Conservation (phyloP, 1,284 basidiomycete species). For the Omphalotus olearius region DNA sequence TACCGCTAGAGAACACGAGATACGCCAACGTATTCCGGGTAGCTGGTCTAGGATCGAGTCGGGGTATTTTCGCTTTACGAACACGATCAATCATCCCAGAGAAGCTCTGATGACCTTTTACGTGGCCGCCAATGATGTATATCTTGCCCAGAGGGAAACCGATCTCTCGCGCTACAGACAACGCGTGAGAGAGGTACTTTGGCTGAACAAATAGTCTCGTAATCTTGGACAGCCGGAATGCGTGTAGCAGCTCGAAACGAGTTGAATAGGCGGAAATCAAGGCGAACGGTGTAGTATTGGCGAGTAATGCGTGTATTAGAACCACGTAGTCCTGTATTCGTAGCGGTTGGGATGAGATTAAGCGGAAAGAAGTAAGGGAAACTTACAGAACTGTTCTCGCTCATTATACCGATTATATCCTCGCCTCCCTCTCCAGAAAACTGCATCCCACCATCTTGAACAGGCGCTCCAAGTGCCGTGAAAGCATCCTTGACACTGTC, state of each 20-base stretch:
- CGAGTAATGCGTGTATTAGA: slow-evolving; percentile 52
- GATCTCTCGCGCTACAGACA: slow-evolving; percentile 44
- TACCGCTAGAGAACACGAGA: slow-evolving; percentile 74
- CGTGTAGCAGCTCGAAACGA: slow-evolving; percentile 59
- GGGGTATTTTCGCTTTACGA: slow-evolving; percentile 32
- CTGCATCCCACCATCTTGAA: slow-evolving; percentile 50
- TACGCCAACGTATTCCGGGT: slow-evolving; percentile 61
- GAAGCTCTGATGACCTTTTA: slow-evolving; percentile 11
- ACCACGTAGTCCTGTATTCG: slow-evolving; percentile 54
- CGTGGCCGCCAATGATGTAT: slow-evolving; percentile 10
- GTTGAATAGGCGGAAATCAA: slow-evolving; percentile 65
- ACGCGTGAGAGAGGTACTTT: slow-evolving; percentile 42
- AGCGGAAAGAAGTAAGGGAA: not conserved
- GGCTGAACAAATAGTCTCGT: slow-evolving; percentile 63
- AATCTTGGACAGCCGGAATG: slow-evolving; percentile 46
- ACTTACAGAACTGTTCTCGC: slow-evolving; percentile 62
- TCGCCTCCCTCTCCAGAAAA: slow-evolving; percentile 33
- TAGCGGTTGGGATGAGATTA: not conserved
- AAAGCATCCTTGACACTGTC: slow-evolving; percentile 50
- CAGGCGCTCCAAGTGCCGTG: slow-evolving; percentile 48
- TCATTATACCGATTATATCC: slow-evolving; percentile 65
- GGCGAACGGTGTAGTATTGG: slow-evolving; percentile 55
- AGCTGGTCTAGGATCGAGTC: slow-evolving; percentile 41
- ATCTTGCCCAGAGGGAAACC: slow-evolving; percentile 36
- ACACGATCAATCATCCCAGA: slow-evolving; percentile 26